Conservation (phyloP, 345 rosid species). For the Mallotus nudiflorus region DNA sequence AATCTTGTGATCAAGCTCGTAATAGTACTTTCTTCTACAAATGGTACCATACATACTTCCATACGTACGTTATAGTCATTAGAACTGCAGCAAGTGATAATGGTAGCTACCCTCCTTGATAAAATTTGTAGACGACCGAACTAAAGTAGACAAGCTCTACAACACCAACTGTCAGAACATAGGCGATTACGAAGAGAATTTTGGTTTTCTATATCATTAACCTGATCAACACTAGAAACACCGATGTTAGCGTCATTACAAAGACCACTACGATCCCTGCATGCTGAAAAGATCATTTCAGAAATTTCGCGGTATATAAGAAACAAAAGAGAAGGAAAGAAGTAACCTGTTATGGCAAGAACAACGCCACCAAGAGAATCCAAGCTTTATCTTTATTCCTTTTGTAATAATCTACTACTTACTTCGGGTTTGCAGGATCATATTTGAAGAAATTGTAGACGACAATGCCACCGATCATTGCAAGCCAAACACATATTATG, state of each 20-base stretch:
- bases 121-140: conserved; percentile 57
- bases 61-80: conserved; percentile 43
- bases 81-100: conserved; percentile 39
- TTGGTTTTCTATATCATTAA: conserved; percentile 55
- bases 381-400: conserved; percentile 34
- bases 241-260: conserved; percentile 49
- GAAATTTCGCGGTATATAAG: background rate
- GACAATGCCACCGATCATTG: conserved; percentile 22
- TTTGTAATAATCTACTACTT: conserved; percentile 28
- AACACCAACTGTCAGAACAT: conserved; percentile 25
- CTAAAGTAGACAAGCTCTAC: conserved; percentile 45
- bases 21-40: conserved; percentile 43
- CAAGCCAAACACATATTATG: conserved; percentile 36
- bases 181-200: conserved; percentile 33
- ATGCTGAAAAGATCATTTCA: background rate
- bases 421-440: conserved; percentile 28
- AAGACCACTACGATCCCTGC: conserved; percentile 57
- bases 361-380: conserved; percentile 38
- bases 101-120: conserved; percentile 53
- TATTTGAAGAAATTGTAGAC: conserved; percentile 28
- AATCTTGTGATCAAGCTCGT: conserved; percentile 51
- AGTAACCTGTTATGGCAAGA: conserved; percentile 33
- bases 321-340: too few species aligned
- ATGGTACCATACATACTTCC: conserved; percentile 53
- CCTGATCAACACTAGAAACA: conserved; percentile 45